These are phyloP conservation scores for Lipomyces japonicus DNA, from an alignment of 805 yeast genomes.

Conservation along the genomic window DNA sequence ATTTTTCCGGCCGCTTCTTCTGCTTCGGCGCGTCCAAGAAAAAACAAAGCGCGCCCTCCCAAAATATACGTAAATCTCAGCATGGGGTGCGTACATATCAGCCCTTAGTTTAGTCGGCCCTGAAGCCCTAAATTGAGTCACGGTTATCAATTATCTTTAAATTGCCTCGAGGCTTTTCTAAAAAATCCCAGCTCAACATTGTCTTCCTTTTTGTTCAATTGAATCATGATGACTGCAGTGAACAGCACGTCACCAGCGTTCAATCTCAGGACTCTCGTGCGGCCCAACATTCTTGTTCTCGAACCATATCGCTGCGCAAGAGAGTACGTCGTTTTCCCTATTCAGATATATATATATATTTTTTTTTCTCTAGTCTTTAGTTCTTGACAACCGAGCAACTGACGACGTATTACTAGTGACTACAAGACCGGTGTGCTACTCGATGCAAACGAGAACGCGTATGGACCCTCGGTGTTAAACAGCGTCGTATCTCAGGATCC, in stretches of 20 bases:
- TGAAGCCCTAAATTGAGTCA: neutral
- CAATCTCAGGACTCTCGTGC: constrained; percentile 48
- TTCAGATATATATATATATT: neutral
- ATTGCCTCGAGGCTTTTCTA: neutral
- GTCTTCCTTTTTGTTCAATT: neutral
- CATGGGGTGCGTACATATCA: neutral
- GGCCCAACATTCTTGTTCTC: constrained; percentile 78
- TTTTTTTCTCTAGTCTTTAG: neutral
- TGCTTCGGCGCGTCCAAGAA: neutral
- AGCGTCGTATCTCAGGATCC: neutral
- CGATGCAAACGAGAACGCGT: constrained; percentile 95
- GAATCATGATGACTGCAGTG: constrained; percentile 15
- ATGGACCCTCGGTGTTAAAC: constrained; percentile 67
- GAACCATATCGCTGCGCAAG: constrained; percentile 96
- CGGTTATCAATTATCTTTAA: too few relatives aligned
- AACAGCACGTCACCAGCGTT: constrained; percentile 26
- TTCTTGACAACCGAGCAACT: constrained; percentile 1
- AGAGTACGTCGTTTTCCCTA: constrained; percentile 50
- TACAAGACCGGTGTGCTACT: constrained; percentile 80
- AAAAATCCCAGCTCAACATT: neutral
- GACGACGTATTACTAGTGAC: constrained; percentile 44
- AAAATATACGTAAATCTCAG: neutral
- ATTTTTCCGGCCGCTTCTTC: constrained; percentile 10
- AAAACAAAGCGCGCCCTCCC: too few relatives aligned
- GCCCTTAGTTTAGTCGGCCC: neutral